A percentile compares a stretch with the other conserved stretches of the same genome.
Evolutionary conservation across 1,284 basidiomycete species (phyloP).

Genomic region (Melanopsichium pennsylvanicum): DNA sequence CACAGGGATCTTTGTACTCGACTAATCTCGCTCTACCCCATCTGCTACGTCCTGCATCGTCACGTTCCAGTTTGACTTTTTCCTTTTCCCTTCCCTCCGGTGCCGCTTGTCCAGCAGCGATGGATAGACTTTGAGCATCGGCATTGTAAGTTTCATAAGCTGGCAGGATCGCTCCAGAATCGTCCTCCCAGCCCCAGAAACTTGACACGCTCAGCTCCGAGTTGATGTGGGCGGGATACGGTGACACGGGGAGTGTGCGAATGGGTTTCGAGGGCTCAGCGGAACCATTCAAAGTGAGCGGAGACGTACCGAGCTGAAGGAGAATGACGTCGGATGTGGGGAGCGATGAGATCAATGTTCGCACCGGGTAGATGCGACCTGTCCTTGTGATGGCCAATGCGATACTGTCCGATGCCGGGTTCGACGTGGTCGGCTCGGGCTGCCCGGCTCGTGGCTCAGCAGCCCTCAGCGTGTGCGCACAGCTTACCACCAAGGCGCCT

Average conservation of each 20-base stretch:
- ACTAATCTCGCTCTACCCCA: slow-evolving; percentile 60
- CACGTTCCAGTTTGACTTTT: slow-evolving; percentile 41
- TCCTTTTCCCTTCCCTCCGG: slow-evolving; percentile 42
- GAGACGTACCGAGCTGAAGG: slow-evolving; percentile 46
- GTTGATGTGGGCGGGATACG: slow-evolving; percentile 72
- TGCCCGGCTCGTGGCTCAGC: no score
- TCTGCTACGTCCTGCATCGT: slow-evolving; percentile 49
- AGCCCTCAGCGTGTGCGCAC: slow-evolving; percentile 73
- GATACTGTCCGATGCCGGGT: slow-evolving; percentile 37
- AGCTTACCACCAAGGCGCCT: slow-evolving; percentile 71
- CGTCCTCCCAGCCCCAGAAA: slow-evolving; percentile 68
- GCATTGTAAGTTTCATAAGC: slow-evolving; percentile 34
- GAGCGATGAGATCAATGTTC: slow-evolving; percentile 71
- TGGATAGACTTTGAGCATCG: slow-evolving; percentile 8
- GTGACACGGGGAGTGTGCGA: slow-evolving; percentile 73
- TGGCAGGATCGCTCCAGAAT: slow-evolving; percentile 48
- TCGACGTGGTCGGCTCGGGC: slow-evolving; percentile 24
- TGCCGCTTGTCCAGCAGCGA: slow-evolving; percentile 1
- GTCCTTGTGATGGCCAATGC: slow-evolving; percentile 66
- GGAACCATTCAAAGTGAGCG: slow-evolving; percentile 30
- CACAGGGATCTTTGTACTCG: slow-evolving; percentile 60
- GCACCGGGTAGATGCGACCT: slow-evolving; percentile 69
- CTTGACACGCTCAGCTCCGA: slow-evolving; percentile 72
- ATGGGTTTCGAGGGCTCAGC: slow-evolving; percentile 20
- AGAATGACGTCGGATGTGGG: slow-evolving; percentile 73